Conservation (phyloP, 2,329 filamentous ascomycete species). For the Botrytis fragariae region DNA sequence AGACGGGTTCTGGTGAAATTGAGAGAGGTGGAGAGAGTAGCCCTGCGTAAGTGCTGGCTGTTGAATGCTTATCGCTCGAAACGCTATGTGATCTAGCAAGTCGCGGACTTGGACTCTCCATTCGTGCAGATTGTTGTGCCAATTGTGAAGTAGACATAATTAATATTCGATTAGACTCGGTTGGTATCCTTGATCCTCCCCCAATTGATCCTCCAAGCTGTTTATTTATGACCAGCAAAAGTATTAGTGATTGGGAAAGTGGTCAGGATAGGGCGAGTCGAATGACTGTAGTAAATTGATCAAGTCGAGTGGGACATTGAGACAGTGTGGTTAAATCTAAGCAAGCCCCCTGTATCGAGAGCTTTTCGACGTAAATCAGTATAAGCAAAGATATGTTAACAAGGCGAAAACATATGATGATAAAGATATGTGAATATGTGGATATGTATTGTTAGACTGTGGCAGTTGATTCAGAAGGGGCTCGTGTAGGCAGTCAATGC, state of each 20-base stretch:
- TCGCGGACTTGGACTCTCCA: constrained; percentile 21
- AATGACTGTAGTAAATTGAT: constrained; percentile 1
- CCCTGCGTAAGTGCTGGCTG: constrained; percentile 51
- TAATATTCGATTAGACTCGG: background rate
- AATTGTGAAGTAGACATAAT: constrained; percentile 8
- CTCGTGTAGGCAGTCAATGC: constrained; percentile 9
- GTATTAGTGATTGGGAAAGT: background rate
- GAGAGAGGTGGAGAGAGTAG: constrained; percentile 64
- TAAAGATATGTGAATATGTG: background rate
- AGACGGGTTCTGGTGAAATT: constrained; percentile 76
- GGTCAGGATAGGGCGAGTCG: background rate
- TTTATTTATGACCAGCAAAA: constrained; percentile 13
- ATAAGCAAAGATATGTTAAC: background rate
- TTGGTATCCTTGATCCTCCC: background rate
- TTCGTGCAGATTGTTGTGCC: constrained; percentile 2
- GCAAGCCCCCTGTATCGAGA: background rate
- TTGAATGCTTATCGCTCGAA: constrained; percentile 68
- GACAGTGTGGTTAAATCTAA: background rate
- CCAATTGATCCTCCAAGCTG: background rate
- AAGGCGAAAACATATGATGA: background rate
- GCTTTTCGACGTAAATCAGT: background rate
- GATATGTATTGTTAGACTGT: background rate
- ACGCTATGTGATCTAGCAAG: constrained; percentile 52
- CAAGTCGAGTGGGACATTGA: constrained; percentile 3
- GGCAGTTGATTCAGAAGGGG: background rate